phyloP scores from a whole-genome alignment of 805 yeast genomes.

The Candida vartiovaarae region DNA sequence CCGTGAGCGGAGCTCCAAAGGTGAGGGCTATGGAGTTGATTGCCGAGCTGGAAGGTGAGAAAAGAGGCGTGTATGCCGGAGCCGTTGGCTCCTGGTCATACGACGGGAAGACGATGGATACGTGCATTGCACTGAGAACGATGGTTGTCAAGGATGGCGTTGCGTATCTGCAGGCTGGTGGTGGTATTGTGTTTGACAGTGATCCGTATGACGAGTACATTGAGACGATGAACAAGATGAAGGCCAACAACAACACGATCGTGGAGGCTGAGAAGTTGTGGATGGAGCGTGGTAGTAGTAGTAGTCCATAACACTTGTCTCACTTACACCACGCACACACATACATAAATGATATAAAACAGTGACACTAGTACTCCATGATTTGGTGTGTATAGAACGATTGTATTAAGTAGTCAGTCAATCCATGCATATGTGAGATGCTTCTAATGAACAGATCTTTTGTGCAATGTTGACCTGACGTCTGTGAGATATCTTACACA shows the following conservation, averaged over 20 bases:
- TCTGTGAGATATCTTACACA: too few relatives aligned
- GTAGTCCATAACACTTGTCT: too few relatives aligned
- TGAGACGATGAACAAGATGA: slow-evolving; percentile 97
- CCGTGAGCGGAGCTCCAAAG: slow-evolving; percentile 98
- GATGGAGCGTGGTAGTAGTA: slow-evolving; percentile 30
- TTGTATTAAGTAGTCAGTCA: too few relatives aligned
- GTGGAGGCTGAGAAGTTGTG: slow-evolving; percentile 85
- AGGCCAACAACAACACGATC: slow-evolving; percentile 83
- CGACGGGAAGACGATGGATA: slow-evolving; percentile 91
- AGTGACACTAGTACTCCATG: too few relatives aligned
- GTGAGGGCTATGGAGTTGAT: slow-evolving; percentile 94
- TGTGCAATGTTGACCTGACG: too few relatives aligned
- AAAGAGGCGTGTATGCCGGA: slow-evolving; percentile 96
- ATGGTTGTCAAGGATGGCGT: slow-evolving; percentile 89
- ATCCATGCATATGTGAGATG: too few relatives aligned
- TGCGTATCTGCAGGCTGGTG: slow-evolving; percentile 97
- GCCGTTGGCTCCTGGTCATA: slow-evolving; percentile 99
- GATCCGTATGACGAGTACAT: slow-evolving; percentile 93
- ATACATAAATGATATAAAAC: too few relatives aligned
- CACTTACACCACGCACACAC: too few relatives aligned
- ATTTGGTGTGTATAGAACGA: too few relatives aligned
- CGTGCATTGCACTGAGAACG: slow-evolving; percentile 95
- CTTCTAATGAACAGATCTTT: too few relatives aligned
- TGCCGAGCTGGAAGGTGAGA: slow-evolving; percentile 82
- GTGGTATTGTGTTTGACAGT: slow-evolving; percentile 94